These are phyloP conservation scores for Cadophora sp. DNA, from an alignment of 2,329 filamentous ascomycete species.

Conservation along the genomic window DNA sequence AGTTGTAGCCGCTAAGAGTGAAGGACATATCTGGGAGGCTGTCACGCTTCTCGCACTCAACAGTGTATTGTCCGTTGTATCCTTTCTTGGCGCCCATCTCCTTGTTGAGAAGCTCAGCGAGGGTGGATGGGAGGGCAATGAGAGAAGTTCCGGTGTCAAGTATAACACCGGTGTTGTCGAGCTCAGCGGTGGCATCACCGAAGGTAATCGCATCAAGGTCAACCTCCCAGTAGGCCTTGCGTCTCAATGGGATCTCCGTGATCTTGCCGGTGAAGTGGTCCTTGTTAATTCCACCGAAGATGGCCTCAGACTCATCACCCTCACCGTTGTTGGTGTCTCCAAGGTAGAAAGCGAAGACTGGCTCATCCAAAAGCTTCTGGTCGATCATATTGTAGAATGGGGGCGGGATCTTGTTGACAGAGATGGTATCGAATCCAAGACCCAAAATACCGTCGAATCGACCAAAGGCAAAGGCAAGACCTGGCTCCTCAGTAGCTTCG, in stretches of 20 bases:
- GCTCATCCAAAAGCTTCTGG: constrained; percentile 87
- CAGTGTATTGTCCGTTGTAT: constrained; percentile 94
- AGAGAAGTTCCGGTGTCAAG: constrained; percentile 98
- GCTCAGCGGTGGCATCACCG: constrained; percentile 83
- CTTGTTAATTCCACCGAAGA: constrained; percentile 89
- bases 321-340: constrained; percentile 71
- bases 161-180: constrained; percentile 94
- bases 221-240: constrained; percentile 99
- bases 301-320: constrained; percentile 80
- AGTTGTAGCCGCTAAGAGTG: constrained; percentile 88
- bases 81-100: constrained; percentile 98
- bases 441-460: constrained; percentile 97
- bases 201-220: constrained; percentile 92
- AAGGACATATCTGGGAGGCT: constrained; percentile 91
- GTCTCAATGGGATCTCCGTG: constrained; percentile 90
- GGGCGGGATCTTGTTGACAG: constrained; percentile 93
- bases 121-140: constrained; percentile 88
- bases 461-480: constrained; percentile 96
- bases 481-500: constrained; percentile 94
- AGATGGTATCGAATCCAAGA: constrained; percentile 92
- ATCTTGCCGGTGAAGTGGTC: constrained; percentile 84
- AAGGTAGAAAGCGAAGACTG: constrained; percentile 97
- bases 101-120: constrained; percentile 96
- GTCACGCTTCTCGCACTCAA: constrained; percentile 87
- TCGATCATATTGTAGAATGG: constrained; percentile 97